These are phyloP conservation scores for Kingdonia uniflora DNA, from an alignment of 164 flowering plant genomes.

Conservation along the genomic window DNA sequence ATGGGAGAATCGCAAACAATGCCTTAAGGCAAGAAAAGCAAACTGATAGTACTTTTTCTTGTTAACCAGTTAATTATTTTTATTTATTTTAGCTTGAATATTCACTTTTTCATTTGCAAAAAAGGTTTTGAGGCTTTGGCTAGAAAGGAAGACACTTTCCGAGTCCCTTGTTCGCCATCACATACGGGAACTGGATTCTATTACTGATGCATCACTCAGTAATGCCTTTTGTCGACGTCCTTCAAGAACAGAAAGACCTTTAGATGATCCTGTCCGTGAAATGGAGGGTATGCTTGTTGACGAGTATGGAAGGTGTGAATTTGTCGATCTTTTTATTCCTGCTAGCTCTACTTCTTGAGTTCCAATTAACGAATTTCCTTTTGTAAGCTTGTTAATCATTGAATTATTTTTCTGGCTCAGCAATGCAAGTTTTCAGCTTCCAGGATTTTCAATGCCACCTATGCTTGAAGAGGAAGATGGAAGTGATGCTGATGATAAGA, in stretches of 20 bases:
- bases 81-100: background rate
- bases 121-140: slow-evolving; percentile 95
- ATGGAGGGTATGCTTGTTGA: slow-evolving; percentile 98
- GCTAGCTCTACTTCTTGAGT: too few species aligned
- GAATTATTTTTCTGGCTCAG: slow-evolving; percentile 29
- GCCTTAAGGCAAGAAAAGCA: slow-evolving; percentile 61
- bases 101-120: background rate
- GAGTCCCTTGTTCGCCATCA: slow-evolving; percentile 69
- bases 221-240: slow-evolving; percentile 49
- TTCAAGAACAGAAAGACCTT: slow-evolving; percentile 66
- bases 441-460: slow-evolving; percentile 76
- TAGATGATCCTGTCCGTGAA: slow-evolving; percentile 86
- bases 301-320: slow-evolving; percentile 86
- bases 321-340: background rate
- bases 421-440: slow-evolving; percentile 87
- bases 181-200: slow-evolving; percentile 65
- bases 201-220: slow-evolving; percentile 30
- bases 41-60: background rate
- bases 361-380: background rate
- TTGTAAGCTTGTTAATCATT: background rate
- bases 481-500: slow-evolving; percentile 70
- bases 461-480: slow-evolving; percentile 68
- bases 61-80: slow-evolving; percentile 7
- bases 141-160: slow-evolving; percentile 71
- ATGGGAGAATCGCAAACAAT: slow-evolving; percentile 84